Evolutionary conservation across 1,284 basidiomycete genomes (phyloP), one percentile per base, ranked within the genome.

Genomic region (Rhodotorula sp.): DNA sequence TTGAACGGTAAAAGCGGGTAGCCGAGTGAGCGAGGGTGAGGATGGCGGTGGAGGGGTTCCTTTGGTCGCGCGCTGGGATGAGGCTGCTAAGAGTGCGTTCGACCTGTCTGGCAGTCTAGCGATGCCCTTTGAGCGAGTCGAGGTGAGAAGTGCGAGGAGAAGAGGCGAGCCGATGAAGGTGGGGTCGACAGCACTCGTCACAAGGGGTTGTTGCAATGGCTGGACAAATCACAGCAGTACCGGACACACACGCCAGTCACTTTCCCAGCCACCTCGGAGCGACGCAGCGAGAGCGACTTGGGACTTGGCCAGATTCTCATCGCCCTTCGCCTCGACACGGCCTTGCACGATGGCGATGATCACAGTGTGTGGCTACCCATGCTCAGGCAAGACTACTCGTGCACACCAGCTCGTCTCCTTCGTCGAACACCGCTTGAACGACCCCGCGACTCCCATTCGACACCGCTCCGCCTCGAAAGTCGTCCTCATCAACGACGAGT

Each of bases 331-430:
- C 37, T 28, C 48, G 34, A n/a, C 26, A 30, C 37, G 13, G 16
- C 15, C 24, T 8, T 34, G 1, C 51, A 50, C 1, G 31, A 98
- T 98, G 94, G 93, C 94, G n/a, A 85, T 98, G 62, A 83, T 99
- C 74, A 94, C 93, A 5, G 84, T 98, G 52, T 87, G 90, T n/a
- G 95, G 95, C 16, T 93, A 87, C 80, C 94, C 95, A 0, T 88
- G 85, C 76, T 89, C 89, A 53, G 94, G 95, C 64, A 97, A 98
- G 80, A 86, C 89, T 0, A 83, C 80, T n/a, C 83, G 93, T 56
- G 88, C 88, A 1, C 73, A 80, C 2, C 87, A 93, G 78, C 84
- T 98, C 62, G 84, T 84, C 55, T 75, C 78, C 4, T 84, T 86
- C 75, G 83, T 98, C 55, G 83, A 89, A 66, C 13, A 75, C 80